These are phyloP conservation scores for Colletotrichum tabaci DNA, from an alignment of 2,329 filamentous ascomycete species.

Conservation along the genomic window DNA sequence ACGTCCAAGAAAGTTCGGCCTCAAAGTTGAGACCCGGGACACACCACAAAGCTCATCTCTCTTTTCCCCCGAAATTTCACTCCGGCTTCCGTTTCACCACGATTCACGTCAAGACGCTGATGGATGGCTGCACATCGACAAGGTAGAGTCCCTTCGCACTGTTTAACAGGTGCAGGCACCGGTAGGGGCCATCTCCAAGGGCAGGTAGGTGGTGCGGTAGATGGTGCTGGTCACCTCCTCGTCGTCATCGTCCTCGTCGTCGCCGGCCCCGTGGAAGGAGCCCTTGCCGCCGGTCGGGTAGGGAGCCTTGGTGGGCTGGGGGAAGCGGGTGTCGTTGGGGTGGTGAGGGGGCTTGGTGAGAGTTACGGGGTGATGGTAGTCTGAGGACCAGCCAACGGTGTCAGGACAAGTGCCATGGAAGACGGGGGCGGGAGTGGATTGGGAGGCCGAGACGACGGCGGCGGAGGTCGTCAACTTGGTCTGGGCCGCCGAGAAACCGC, in stretches of 20 bases:
- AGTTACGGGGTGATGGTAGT: slow-evolving; percentile 40
- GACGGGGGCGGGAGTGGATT: slow-evolving; percentile 17
- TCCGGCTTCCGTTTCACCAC: slow-evolving; percentile 22
- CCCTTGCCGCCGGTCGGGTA: slow-evolving; percentile 8
- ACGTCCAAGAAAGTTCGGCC: not conserved
- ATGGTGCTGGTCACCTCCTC: slow-evolving; percentile 28
- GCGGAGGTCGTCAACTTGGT: slow-evolving; percentile 31
- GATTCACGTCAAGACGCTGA: not conserved
- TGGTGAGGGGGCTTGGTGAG: slow-evolving; percentile 33
- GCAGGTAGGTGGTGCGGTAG: slow-evolving; percentile 39
- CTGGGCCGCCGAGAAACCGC: slow-evolving; percentile 33
- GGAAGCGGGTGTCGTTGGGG: slow-evolving; percentile 19
- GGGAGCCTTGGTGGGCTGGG: slow-evolving; percentile 24
- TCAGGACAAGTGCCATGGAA: slow-evolving; percentile 41
- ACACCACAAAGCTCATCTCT: not conserved
- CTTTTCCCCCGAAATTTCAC: not conserved
- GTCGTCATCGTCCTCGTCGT: slow-evolving; percentile 14
- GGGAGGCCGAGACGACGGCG: slow-evolving; percentile 9
- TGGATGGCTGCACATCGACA: too few relatives aligned
- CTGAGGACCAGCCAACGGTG: slow-evolving; percentile 40
- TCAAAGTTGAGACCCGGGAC: not conserved
- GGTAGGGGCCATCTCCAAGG: slow-evolving; percentile 32
- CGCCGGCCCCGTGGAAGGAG: not conserved
- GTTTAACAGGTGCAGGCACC: slow-evolving; percentile 30
- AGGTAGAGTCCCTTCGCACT: too few relatives aligned